These are phyloP conservation scores for Pseudevernia furfuracea DNA, from an alignment of 495 filamentous ascomycete genomes.

Conservation along the genomic window DNA sequence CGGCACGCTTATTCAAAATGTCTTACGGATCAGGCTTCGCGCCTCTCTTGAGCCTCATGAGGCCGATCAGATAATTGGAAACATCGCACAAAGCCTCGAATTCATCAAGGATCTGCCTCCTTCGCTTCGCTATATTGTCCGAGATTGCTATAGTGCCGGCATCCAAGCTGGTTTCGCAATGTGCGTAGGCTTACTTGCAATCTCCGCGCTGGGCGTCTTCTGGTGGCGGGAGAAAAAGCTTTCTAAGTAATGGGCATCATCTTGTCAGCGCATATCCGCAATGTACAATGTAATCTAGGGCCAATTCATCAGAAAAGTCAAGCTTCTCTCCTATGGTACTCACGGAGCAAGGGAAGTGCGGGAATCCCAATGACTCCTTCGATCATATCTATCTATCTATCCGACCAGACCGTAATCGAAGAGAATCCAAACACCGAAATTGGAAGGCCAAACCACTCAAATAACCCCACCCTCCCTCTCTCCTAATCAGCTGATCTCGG, in stretches of 20 bases:
- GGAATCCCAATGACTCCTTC: too few relatives aligned
- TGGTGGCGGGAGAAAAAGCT: conserved; percentile 17
- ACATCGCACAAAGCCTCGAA: conserved; percentile 10
- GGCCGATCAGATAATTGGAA: conserved; percentile 13
- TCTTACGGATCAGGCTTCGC: conserved; percentile 12
- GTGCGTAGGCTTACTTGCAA: conserved; percentile 6
- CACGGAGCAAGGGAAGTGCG: too few relatives aligned
- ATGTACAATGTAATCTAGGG: neutral
- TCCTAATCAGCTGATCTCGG: too few relatives aligned
- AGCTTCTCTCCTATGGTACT: too few relatives aligned
- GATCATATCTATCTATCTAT: too few relatives aligned
- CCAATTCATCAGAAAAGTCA: too few relatives aligned
- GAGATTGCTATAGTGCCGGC: conserved; percentile 11
- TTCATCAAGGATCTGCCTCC: conserved; percentile 18
- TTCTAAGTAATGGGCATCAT: neutral
- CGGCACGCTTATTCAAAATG: conserved; percentile 14
- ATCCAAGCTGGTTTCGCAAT: conserved; percentile 17
- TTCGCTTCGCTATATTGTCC: neutral
- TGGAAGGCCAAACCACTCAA: too few relatives aligned
- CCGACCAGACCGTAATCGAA: too few relatives aligned
- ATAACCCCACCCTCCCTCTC: too few relatives aligned
- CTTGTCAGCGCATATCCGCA: neutral
- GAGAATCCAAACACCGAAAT: too few relatives aligned
- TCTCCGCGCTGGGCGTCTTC: conserved; percentile 1
- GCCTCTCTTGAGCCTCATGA: conserved; percentile 13